phyloP scores from a whole-genome alignment of 2,329 filamentous ascomycete genomes.

The Phaeophleospora eucalypticola region DNA sequence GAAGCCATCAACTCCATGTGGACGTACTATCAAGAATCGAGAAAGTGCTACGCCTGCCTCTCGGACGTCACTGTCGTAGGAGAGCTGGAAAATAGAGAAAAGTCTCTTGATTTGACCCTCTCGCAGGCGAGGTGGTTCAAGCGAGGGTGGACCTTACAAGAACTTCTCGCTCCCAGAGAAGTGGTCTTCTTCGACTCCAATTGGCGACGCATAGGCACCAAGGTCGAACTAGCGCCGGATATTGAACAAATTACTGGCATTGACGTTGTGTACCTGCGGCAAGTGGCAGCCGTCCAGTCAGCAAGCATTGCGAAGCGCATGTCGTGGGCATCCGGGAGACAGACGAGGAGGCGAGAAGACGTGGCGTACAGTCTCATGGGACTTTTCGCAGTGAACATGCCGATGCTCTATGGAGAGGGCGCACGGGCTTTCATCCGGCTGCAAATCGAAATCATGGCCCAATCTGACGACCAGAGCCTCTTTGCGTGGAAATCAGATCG shows the following conservation, averaged over 20 bases:
- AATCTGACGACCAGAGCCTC: conserved; percentile 7
- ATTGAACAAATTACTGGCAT: conserved; percentile 29
- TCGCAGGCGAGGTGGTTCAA: too few species aligned
- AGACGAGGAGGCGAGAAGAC: conserved; percentile 35
- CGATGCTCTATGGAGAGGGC: conserved; percentile 40
- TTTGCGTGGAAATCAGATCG: conserved; percentile 4
- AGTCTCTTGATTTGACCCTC: conserved; percentile 4
- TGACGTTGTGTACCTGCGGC: conserved; percentile 19
- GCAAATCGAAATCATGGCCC: conserved; percentile 6
- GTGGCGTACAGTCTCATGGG: conserved; percentile 45
- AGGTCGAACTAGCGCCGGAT: conserved; percentile 1
- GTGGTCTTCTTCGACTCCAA: conserved; percentile 4
- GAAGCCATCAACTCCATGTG: conserved; percentile 16
- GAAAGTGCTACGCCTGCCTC: conserved; percentile 15
- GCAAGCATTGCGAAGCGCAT: conserved; percentile 14
- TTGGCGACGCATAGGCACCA: not conserved
- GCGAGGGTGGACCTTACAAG: too few species aligned
- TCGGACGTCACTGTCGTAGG: too few species aligned
- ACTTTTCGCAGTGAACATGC: conserved; percentile 43
- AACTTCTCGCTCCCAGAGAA: conserved; percentile 8
- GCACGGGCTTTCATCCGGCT: conserved; percentile 7
- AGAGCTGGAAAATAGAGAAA: too few species aligned
- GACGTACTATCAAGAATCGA: conserved; percentile 9
- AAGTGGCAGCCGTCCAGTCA: not conserved
- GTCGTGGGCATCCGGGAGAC: conserved; percentile 9